These are phyloP conservation scores for Didymella exigua DNA, from an alignment of 2,329 filamentous ascomycete genomes.

Conservation along the genomic window DNA sequence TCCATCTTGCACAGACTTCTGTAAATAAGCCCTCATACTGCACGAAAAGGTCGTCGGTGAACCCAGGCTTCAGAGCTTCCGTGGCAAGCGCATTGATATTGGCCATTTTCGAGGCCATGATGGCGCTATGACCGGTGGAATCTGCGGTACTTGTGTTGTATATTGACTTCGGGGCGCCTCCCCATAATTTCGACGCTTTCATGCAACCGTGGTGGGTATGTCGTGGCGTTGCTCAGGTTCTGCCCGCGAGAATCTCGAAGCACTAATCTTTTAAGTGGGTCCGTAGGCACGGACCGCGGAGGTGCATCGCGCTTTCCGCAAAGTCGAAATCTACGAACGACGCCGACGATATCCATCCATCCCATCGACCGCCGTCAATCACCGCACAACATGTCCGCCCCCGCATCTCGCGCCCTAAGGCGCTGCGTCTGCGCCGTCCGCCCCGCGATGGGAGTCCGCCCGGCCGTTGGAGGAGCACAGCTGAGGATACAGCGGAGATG, in stretches of 20 bases:
- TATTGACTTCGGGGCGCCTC: slow-evolving; percentile 36
- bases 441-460: slow-evolving; percentile 34
- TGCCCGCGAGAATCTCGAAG: neutral
- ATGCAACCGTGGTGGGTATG: slow-evolving; percentile 22
- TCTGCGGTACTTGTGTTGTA: slow-evolving; percentile 16
- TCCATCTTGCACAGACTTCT: slow-evolving; percentile 83
- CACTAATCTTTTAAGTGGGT: slow-evolving; percentile 26
- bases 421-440: slow-evolving; percentile 50
- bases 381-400: slow-evolving; percentile 50
- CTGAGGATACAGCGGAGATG: slow-evolving; percentile 69
- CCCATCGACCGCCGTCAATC: slow-evolving; percentile 25
- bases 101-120: slow-evolving; percentile 32
- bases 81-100: slow-evolving; percentile 36
- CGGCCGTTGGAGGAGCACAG: slow-evolving; percentile 44
- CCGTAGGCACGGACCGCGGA: neutral
- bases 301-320: slow-evolving; percentile 32
- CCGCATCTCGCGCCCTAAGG: slow-evolving; percentile 52
- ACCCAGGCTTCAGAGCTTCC: slow-evolving; percentile 63
- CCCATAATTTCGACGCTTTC: slow-evolving; percentile 46
- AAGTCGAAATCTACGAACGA: slow-evolving; percentile 31
- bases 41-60: slow-evolving; percentile 75
- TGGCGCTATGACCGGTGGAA: slow-evolving; percentile 27
- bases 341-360: slow-evolving; percentile 20
- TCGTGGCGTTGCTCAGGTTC: slow-evolving; percentile 20
- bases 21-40: slow-evolving; percentile 77